Conservation (phyloP, 179 eudicot genomes). For the Nepenthes alata region DNA sequence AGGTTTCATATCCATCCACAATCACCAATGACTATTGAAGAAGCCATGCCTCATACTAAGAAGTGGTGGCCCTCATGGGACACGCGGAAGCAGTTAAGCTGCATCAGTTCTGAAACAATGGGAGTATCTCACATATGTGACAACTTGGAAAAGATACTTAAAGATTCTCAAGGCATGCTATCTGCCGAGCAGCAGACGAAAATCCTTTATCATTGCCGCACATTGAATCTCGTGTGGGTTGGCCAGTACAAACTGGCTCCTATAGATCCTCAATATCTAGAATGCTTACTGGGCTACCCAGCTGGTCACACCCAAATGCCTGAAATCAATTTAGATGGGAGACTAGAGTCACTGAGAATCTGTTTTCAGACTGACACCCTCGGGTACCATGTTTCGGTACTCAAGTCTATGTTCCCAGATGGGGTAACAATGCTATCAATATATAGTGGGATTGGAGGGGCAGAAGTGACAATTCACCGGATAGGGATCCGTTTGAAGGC, state of each 20-base stretch:
- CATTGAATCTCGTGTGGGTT: constrained; percentile 63
- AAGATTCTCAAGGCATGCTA: constrained; percentile 34
- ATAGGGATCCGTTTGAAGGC: constrained; percentile 64
- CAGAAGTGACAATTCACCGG: constrained; percentile 61
- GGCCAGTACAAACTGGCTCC: constrained; percentile 50
- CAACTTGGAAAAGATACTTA: constrained; percentile 36
- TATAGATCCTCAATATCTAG: constrained; percentile 57
- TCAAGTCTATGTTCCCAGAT: constrained; percentile 47
- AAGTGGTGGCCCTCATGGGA: constrained; percentile 97
- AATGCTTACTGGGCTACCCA: constrained; percentile 74
- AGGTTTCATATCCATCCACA: constrained; percentile 47
- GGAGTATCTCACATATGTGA: constrained; percentile 48
- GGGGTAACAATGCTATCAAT: constrained; percentile 64
- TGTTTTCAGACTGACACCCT: constrained; percentile 78
- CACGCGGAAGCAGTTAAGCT: constrained; percentile 58
- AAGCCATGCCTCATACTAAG: constrained; percentile 54
- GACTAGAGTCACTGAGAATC: constrained; percentile 49
- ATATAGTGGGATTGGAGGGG: constrained; percentile 80
- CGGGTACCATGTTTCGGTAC: constrained; percentile 64
- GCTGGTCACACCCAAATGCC: constrained; percentile 43
- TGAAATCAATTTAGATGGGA: constrained; percentile 37
- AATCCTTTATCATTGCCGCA: constrained; percentile 44
- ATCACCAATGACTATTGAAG: constrained; percentile 65
- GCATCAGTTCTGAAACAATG: constrained; percentile 37
- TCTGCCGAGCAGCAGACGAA: constrained; percentile 53